phyloP scores from a whole-genome alignment of 2,329 filamentous ascomycete genomes.

The Cercospora sp. region DNA sequence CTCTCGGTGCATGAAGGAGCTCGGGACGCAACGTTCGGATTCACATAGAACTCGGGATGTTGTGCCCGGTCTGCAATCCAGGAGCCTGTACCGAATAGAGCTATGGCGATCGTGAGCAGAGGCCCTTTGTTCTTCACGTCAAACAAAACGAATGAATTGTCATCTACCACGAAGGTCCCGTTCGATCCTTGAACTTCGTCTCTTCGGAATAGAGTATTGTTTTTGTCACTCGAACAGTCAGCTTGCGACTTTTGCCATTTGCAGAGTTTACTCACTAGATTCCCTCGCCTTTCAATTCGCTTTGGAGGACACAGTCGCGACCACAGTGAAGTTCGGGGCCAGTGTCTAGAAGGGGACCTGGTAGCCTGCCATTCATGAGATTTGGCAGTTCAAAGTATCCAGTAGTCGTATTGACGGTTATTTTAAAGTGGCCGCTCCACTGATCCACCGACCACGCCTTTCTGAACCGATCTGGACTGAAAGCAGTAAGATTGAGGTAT shows the following conservation, averaged over 20 bases:
- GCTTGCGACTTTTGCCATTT: not conserved
- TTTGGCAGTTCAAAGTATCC: slow-evolving; percentile 1
- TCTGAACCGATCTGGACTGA: not conserved
- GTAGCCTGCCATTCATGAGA: not conserved
- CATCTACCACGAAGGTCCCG: not conserved
- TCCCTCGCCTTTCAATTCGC: not conserved
- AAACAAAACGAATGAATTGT: not conserved
- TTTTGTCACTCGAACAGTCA: not conserved
- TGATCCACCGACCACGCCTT: not conserved
- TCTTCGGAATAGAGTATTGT: not conserved
- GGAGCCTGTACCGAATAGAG: not conserved
- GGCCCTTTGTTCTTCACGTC: not conserved
- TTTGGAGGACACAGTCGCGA: not conserved
- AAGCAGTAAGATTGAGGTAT: not conserved
- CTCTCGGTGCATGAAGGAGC: not conserved
- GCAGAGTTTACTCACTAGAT: not conserved
- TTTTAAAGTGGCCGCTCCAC: not conserved
- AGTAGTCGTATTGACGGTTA: not conserved
- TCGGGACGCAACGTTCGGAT: not conserved
- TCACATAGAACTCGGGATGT: not conserved
- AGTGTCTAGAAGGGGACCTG: not conserved
- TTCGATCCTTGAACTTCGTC: not conserved
- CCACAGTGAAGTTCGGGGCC: not conserved
- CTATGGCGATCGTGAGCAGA: not conserved
- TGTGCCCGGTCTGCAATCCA: not conserved